A percentile compares a stretch with the other conserved stretches of the same genome.
These are phyloP conservation scores for Cyberlindnera veronae DNA, from an alignment of 805 yeast species.

Conservation along the genomic window DNA sequence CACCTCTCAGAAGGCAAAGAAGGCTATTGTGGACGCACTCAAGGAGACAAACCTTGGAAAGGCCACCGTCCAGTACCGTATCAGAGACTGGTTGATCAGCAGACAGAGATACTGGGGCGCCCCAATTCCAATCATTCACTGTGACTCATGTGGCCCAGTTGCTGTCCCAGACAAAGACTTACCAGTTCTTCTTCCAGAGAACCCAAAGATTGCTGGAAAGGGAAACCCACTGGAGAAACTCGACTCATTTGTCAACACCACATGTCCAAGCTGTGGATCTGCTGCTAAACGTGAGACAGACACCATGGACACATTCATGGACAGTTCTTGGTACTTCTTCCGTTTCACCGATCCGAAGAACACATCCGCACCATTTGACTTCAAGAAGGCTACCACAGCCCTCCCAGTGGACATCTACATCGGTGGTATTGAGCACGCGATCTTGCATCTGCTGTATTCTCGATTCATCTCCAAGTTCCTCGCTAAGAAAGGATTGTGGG, in stretches of 20 bases:
- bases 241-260: conserved; percentile 63
- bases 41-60: conserved; percentile 40
- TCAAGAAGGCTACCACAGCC: conserved; percentile 42
- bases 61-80: conserved; percentile 49
- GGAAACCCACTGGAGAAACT: conserved; percentile 68
- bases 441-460: conserved; percentile 81
- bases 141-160: conserved; percentile 81
- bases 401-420: conserved; percentile 89
- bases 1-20: conserved; percentile 47
- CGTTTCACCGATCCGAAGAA: conserved; percentile 79
- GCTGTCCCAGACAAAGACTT: conserved; percentile 87
- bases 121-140: conserved; percentile 93
- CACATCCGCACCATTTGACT: conserved; percentile 46
- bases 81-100: conserved; percentile 93
- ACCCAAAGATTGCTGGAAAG: conserved; percentile 45
- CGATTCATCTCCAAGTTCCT: conserved; percentile 83
- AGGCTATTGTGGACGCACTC: conserved; percentile 42
- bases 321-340: conserved; percentile 94
- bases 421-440: conserved; percentile 98
- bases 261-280: conserved; percentile 79
- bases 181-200: conserved; percentile 76
- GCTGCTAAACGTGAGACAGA: conserved; percentile 88
- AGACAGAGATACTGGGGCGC: conserved; percentile 99
- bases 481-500: conserved; percentile 64
- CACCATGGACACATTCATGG: conserved; percentile 98